Conservation (phyloP, 2,329 filamentous ascomycete genomes). For the Sporothrix humicola region DNA sequence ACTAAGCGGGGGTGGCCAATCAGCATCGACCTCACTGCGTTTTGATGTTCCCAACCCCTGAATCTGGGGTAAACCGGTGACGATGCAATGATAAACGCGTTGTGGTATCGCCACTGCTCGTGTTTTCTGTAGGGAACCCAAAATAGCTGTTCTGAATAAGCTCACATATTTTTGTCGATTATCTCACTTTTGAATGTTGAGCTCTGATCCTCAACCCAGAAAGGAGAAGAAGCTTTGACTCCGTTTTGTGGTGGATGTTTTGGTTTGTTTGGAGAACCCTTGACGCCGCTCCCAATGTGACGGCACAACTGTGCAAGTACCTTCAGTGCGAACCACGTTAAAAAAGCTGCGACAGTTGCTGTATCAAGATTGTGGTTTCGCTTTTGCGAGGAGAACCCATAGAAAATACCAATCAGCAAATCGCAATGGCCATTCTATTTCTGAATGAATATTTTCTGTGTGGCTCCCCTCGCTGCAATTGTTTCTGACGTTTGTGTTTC, state of each 20-base stretch:
- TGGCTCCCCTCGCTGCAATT: background rate
- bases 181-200: background rate
- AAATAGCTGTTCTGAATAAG: no score
- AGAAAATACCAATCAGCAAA: background rate
- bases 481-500: slow-evolving; percentile 28
- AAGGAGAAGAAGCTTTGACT: background rate
- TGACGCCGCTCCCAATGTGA: slow-evolving; percentile 18
- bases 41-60: background rate
- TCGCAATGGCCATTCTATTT: background rate
- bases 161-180: background rate
- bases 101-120: no score
- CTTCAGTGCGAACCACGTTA: slow-evolving; percentile 50
- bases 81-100: background rate
- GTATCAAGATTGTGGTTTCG: slow-evolving; percentile 40
- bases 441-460: background rate
- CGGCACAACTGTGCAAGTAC: background rate
- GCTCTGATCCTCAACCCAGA: background rate
- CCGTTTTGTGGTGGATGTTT: slow-evolving; percentile 3
- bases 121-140: no score
- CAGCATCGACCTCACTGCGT: background rate
- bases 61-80: background rate
- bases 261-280: slow-evolving; percentile 8
- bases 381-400: background rate
- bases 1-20: background rate
- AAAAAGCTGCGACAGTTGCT: slow-evolving; percentile 41